Base-by-base conservation (phyloP, 345 rosid genomes). In the Euphorbia lathyris region DNA sequence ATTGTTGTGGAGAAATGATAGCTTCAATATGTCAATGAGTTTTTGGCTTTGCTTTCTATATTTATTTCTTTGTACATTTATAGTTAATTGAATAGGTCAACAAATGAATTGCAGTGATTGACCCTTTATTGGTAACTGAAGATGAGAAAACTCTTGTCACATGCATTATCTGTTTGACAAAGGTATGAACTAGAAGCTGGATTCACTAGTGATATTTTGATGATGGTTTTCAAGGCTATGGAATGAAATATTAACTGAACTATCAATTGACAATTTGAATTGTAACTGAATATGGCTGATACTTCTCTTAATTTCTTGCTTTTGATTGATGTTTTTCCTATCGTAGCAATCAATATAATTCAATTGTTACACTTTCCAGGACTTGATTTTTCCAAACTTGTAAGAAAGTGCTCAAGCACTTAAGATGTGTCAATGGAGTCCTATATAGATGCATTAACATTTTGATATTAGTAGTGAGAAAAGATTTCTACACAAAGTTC, bases 71-170 rank as follows among this genome's bases (percentile, higher is more conserved):
- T 19, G 7, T 42, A 12, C 32, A 20, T n/a, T 14, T 9, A 26
- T 43, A 13, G 48, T 26, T 45, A 29, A 69, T 5, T 48, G 61
- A 64, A 79, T 72, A 58, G 20, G 43, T 61, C 23, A 48, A 67
- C 66, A 11, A 43, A 40, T 74, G 68, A 40, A 5, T 69, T 70
- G 71, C 91, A 95, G 98, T 92, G 40, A 78, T 92, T 65, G 92
- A 83, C 45, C 99, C 99, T 29, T 74, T 90, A 68, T 80, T 95
- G 87, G 96, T 90, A 30, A 85, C 97, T 20, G 99, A 95, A 68
- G 97, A 92, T 77, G 97, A 92, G 82, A 88, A 92, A 82, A 88
- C 96, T 68, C 98, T 90, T 19, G 91, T 92, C 34, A 86, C 89
- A 56, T 92, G 96, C 83, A 84, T 95, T 75, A 92, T 89, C 74